Percentiles rank a stretch among this genome's conserved stretches.
Evolutionary conservation across 805 yeast genomes (phyloP).

Genomic region (Grigorovia jiainica): DNA sequence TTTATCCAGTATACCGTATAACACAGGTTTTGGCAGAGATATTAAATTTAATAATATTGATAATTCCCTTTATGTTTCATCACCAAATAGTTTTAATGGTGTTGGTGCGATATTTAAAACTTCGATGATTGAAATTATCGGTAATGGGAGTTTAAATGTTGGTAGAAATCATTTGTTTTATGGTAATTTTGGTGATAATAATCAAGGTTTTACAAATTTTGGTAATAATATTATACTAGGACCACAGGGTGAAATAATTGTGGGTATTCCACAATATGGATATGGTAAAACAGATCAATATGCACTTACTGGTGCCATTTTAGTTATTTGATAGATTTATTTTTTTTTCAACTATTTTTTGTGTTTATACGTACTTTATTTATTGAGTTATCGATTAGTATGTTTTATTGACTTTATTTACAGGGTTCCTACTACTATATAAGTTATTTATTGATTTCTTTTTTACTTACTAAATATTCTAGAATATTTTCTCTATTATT

Average conservation of each 20-base stretch:
- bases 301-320: constrained; percentile 27
- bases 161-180: background rate
- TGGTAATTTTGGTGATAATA: constrained; percentile 3
- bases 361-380: no score
- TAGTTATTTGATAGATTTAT: constrained; percentile 1
- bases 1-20: constrained; percentile 12
- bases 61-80: constrained; percentile 29
- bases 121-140: background rate
- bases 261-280: constrained; percentile 33
- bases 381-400: no score
- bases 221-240: constrained; percentile 32
- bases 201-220: constrained; percentile 34
- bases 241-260: constrained; percentile 22
- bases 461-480: no score
- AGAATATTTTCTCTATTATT: no score
- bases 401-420: no score
- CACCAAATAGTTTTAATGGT: constrained; percentile 31
- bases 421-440: no score
- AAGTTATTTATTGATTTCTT: no score
- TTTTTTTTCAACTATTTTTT: no score
- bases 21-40: constrained; percentile 29
- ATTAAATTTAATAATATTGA: constrained; percentile 10
- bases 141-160: background rate
- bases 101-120: constrained; percentile 40
- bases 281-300: constrained; percentile 23